phyloP scores from a whole-genome alignment of 1,284 basidiomycete species.

The Ganoderma meredithae region DNA sequence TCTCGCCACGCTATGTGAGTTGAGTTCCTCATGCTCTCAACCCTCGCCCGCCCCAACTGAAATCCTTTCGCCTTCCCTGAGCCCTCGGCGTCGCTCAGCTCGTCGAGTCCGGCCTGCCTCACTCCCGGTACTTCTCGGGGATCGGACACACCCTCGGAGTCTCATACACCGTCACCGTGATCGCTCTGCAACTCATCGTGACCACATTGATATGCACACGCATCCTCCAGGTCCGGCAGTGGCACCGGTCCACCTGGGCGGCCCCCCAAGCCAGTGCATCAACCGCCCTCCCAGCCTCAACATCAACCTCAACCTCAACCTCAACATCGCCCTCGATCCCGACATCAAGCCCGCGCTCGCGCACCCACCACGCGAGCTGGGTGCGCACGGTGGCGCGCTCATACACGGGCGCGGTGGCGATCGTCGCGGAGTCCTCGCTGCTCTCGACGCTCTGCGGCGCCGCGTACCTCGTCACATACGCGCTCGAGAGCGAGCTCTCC shows the following conservation, averaged over 20 bases:
- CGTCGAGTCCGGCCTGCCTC: conserved; percentile 23
- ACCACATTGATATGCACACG: conserved; percentile 28
- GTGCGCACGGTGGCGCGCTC: neutral
- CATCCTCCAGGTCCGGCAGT: conserved; percentile 15
- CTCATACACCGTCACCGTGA: conserved; percentile 24
- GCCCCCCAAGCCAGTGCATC: neutral
- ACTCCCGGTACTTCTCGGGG: conserved; percentile 25
- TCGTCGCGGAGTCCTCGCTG: conserved; percentile 29
- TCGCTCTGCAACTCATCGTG: conserved; percentile 25
- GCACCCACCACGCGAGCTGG: neutral
- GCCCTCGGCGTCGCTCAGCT: conserved; percentile 28
- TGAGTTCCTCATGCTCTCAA: neutral
- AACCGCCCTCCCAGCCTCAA: no score
- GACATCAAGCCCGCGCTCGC: neutral
- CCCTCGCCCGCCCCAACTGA: neutral
- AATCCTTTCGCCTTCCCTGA: no score
- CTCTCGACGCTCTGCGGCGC: conserved; percentile 22
- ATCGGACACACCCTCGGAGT: conserved; percentile 25
- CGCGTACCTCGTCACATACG: conserved; percentile 20
- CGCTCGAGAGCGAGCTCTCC: conserved; percentile 12
- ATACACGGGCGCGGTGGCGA: conserved; percentile 22
- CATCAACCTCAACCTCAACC: neutral
- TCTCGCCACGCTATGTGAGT: conserved; percentile 21
- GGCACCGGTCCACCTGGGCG: neutral
- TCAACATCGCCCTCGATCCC: neutral